Percentiles rank a stretch among this genome's conserved stretches.
Conservation (phyloP, 2,329 filamentous ascomycete genomes). For the Graphium sp. region DNA sequence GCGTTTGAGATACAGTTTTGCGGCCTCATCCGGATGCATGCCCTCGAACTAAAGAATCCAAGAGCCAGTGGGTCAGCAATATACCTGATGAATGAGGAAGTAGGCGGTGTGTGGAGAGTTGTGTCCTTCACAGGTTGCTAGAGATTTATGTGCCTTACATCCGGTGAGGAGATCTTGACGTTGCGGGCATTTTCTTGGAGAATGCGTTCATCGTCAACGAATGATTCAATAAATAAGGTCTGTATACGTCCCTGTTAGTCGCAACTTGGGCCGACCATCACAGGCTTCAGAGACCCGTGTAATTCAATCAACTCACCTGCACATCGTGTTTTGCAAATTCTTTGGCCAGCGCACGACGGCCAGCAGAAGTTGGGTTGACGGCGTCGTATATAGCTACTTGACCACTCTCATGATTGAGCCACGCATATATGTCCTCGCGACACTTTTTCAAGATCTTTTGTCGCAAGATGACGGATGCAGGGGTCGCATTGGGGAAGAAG, state of each 20-base stretch:
- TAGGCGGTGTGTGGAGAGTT: too few species aligned
- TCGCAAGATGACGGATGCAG: slow-evolving; percentile 77
- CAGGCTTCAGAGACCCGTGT: slow-evolving; percentile 8
- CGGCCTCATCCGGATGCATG: slow-evolving; percentile 85
- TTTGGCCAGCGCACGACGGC: slow-evolving; percentile 71
- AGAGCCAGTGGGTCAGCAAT: slow-evolving; percentile 8
- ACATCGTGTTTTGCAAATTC: slow-evolving; percentile 98
- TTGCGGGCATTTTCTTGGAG: slow-evolving; percentile 93
- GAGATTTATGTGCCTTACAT: slow-evolving; percentile 36
- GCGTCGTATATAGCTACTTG: slow-evolving; percentile 98
- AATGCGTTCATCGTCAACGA: slow-evolving; percentile 82
- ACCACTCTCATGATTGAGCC: slow-evolving; percentile 91
- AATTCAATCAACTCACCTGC: too few species aligned
- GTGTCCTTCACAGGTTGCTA: too few species aligned
- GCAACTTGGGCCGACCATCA: background rate
- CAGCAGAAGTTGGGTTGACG: slow-evolving; percentile 77
- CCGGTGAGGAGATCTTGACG: slow-evolving; percentile 94
- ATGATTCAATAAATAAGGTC: slow-evolving; percentile 94
- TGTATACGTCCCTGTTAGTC: slow-evolving; percentile 17
- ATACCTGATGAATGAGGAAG: background rate
- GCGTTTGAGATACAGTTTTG: slow-evolving; percentile 75
- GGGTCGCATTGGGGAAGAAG: slow-evolving; percentile 90
- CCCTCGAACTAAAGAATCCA: slow-evolving; percentile 73
- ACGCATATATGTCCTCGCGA: slow-evolving; percentile 89
- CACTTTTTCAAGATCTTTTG: slow-evolving; percentile 98